Evolutionary conservation across 495 filamentous ascomycete species (phyloP).

Genomic region (Penicillium waksmanii): DNA sequence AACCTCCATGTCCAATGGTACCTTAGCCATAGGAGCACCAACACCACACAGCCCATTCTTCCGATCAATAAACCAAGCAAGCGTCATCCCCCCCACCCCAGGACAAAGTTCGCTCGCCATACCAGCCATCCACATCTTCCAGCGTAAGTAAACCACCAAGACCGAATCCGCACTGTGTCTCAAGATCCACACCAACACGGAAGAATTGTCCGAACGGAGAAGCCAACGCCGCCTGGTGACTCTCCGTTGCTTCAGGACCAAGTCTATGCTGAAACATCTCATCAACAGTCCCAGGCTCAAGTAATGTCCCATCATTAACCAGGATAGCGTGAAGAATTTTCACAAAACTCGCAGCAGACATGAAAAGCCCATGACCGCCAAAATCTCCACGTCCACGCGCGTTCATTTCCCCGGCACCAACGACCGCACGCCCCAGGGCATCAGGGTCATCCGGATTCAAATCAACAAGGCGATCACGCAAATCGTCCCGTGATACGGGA

Average conservation of each 20-base stretch:
- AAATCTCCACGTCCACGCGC: constrained; percentile 36
- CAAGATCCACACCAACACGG: constrained; percentile 29
- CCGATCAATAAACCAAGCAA: constrained; percentile 51
- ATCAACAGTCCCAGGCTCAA: constrained; percentile 45
- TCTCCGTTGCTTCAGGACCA: constrained; percentile 23
- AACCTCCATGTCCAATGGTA: constrained; percentile 38
- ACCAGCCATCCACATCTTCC: constrained; percentile 41
- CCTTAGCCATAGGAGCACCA: constrained; percentile 39
- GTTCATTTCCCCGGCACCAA: constrained; percentile 33
- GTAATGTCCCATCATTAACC: constrained; percentile 45
- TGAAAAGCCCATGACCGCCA: constrained; percentile 58
- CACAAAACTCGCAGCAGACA: constrained; percentile 48
- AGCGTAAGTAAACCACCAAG: constrained; percentile 34
- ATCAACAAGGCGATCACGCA: constrained; percentile 39
- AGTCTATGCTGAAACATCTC: constrained; percentile 59
- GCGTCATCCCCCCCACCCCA: constrained; percentile 45
- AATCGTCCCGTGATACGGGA: constrained; percentile 36
- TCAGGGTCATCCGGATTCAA: constrained; percentile 35
- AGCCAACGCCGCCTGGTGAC: constrained; percentile 21
- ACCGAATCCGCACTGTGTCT: constrained; percentile 29
- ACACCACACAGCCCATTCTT: constrained; percentile 50
- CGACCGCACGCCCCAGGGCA: constrained; percentile 27
- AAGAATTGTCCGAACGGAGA: constrained; percentile 32
- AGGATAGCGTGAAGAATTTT: constrained; percentile 56
- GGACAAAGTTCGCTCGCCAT: constrained; percentile 42